Percentiles rank a stretch among this genome's conserved stretches.
phyloP scores from a whole-genome alignment of 805 yeast species.

The Monosporozyma solicola region DNA sequence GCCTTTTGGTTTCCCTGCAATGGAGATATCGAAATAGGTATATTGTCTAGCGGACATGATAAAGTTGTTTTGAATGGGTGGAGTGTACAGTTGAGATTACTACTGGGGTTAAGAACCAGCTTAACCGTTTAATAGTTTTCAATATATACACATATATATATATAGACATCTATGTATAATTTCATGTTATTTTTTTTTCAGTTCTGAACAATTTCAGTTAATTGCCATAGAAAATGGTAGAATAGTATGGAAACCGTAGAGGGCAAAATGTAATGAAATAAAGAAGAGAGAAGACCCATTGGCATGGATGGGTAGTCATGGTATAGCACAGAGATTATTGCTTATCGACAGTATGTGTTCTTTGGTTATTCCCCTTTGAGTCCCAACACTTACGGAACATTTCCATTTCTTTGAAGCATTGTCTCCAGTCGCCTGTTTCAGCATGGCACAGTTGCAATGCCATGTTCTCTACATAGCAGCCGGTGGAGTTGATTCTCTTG shows the following conservation, averaged over 20 bases:
- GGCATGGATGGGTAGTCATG: too few relatives aligned
- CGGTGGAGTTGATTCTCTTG: slow-evolving; percentile 60
- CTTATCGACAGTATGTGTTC: slow-evolving; percentile 31
- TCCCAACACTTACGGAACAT: slow-evolving; percentile 60
- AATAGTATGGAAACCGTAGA: neutral
- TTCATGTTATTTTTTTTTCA: neutral
- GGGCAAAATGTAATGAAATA: too few relatives aligned
- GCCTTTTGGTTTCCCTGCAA: slow-evolving; percentile 62
- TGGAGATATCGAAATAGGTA: slow-evolving; percentile 70
- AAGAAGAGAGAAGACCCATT: too few relatives aligned
- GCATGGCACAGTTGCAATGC: slow-evolving; percentile 70
- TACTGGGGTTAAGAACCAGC: neutral
- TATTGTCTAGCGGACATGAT: slow-evolving; percentile 30
- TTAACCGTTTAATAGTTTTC: neutral
- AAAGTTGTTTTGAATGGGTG: neutral
- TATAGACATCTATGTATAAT: neutral
- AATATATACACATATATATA: neutral
- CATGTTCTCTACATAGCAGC: slow-evolving; percentile 64
- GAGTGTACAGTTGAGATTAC: neutral
- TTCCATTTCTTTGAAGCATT: slow-evolving; percentile 58
- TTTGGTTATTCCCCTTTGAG: slow-evolving; percentile 41
- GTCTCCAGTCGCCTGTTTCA: slow-evolving; percentile 74
- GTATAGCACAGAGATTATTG: neutral
- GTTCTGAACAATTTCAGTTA: neutral
- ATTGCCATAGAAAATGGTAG: neutral